Evolutionary conservation across 805 yeast species (phyloP), one percentile per base, ranked within the genome.

Genomic region (Nakazawaea ernobii): DNA sequence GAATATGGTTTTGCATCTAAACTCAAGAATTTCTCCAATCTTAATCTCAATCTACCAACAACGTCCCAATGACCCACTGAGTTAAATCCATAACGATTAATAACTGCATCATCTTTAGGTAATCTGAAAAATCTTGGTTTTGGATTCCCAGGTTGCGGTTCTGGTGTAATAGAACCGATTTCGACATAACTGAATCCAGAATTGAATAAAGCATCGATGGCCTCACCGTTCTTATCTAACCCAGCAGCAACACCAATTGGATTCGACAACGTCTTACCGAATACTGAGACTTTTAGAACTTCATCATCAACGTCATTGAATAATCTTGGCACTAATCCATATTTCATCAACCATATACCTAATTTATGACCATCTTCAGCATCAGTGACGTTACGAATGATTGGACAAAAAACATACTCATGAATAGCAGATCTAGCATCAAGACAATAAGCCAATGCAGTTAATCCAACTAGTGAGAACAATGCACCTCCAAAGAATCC

Each of bases 161-260:
- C 69, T 4, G 98, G 98, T 6, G 98, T 92, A 42, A 92, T 82
- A 2, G 96, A 86, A 1, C 98, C 98, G 50, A 92, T 77, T 66
- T 92, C 98, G 53, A 89, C 94, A 63, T 88, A 88, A 13, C 92
- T 80, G 58, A 91, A 91, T 1, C 98, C 98, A 47, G 77, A 61
- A 53, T 82, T 74, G 55, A 84, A 82, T 50, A 92, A 71, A 0
- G 90, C 69, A 56, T 92, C 97, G 55, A 92, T 80, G 17, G 88
- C 96, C 59, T 89, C 95, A 45, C 88, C 98, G 59, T 91, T 84
- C 67, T 92, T 92, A 65, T 92, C 98, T 53, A 92, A 76, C 10
- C 98, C 98, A 26, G 98, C 98, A 43, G 98, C 97, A 57, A 91
- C 74, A 11, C 97, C 97, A 43, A 92, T 71, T 24, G 98, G 97